Conservation (phyloP, 2,329 filamentous ascomycete species). For the Ophiostoma sp. region DNA sequence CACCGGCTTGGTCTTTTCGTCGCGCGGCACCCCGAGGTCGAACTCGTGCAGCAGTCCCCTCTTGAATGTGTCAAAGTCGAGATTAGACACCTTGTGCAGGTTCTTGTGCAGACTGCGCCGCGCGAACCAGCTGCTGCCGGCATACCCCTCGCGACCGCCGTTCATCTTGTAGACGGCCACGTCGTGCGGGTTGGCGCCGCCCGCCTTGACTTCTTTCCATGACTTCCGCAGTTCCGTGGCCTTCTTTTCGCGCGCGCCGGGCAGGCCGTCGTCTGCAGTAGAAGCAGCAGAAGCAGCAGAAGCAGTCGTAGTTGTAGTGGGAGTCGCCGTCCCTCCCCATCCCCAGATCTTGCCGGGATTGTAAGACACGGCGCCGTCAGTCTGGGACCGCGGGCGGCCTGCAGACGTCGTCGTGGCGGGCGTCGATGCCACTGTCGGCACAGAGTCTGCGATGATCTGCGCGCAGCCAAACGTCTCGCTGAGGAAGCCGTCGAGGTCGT, state of each 20-base stretch:
- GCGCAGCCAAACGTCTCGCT: constrained; percentile 25
- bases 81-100: no score
- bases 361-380: constrained; percentile 45
- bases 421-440: constrained; percentile 15
- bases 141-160: constrained; percentile 57
- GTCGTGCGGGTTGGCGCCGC: constrained; percentile 64
- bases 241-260: constrained; percentile 38
- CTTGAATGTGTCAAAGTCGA: constrained; percentile 70
- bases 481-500: constrained; percentile 22
- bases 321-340: constrained; percentile 13
- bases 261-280: background rate
- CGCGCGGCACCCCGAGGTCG: constrained; percentile 52
- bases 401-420: constrained; percentile 29
- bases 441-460: constrained; percentile 26
- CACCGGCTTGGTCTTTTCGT: constrained; percentile 63
- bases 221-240: constrained; percentile 60
- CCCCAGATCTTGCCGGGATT: constrained; percentile 17
- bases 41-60: constrained; percentile 74
- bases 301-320: background rate
- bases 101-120: constrained; percentile 65
- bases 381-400: constrained; percentile 51
- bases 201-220: constrained; percentile 81
- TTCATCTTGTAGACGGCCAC: constrained; percentile 64
- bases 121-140: constrained; percentile 85
- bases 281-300: background rate